A percentile compares a stretch with the other conserved stretches of the same genome.
Evolutionary conservation across 225 moss, liverwort and hornwort genomes (phyloP).

Genomic region (Rhytidiadelphus loreus): DNA sequence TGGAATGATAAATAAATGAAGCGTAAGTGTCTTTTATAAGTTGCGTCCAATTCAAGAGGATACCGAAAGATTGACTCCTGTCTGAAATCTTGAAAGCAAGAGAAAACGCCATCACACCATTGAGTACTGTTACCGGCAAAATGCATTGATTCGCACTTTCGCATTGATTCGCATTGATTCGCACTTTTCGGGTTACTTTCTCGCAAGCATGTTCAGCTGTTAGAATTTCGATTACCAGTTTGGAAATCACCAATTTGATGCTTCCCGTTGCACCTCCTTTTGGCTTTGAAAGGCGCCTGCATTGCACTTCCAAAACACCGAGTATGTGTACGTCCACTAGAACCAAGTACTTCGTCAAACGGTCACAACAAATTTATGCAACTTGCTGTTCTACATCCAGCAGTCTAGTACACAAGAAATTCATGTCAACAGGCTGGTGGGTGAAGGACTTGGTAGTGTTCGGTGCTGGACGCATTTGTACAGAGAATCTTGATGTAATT

Average conservation of each 20-base stretch:
- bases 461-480: background rate
- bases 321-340: no score
- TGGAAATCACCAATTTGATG: background rate
- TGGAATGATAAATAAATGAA: no score
- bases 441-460: background rate
- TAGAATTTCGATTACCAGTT: background rate
- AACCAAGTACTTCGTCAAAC: background rate
- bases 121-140: background rate
- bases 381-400: background rate
- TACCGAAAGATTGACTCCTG: background rate
- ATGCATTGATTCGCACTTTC: background rate
- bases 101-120: background rate
- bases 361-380: background rate
- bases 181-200: no score
- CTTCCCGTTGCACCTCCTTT: background rate
- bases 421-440: background rate
- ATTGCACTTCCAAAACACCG: background rate
- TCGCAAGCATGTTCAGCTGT: background rate
- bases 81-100: background rate
- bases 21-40: background rate
- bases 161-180: background rate
- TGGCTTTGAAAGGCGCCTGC: background rate
- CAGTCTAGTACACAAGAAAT: background rate
- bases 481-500: background rate
- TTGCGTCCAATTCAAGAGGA: background rate